Conservation (phyloP, 176 grass and related monocot genomes). For the Oryza brachyantha region DNA sequence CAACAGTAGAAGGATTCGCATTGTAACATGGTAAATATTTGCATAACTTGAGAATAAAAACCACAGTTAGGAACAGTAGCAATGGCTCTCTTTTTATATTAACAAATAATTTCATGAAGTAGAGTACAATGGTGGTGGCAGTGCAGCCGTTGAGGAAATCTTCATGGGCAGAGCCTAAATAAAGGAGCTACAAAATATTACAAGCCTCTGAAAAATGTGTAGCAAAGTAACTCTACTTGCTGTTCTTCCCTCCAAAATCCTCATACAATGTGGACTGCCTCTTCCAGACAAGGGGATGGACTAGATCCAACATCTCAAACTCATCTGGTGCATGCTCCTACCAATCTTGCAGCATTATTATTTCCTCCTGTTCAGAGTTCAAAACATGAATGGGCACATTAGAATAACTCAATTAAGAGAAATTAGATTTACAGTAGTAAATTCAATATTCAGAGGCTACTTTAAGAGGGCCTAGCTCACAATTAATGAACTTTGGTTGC, state of each 20-base stretch:
- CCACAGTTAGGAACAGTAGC: conserved; percentile 8
- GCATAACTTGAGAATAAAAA: background rate
- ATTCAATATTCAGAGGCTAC: conserved; percentile 6
- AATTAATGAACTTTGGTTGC: conserved; percentile 43
- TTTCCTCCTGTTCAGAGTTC: conserved; percentile 39
- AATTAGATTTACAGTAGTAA: background rate
- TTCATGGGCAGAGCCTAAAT: conserved; percentile 34
- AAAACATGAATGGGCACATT: background rate
- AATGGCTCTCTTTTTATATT: conserved; percentile 46
- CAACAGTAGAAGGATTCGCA: background rate
- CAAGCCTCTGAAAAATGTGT: conserved; percentile 28
- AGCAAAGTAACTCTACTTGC: conserved; percentile 28
- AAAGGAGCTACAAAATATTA: conserved; percentile 33
- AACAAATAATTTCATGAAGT: conserved; percentile 41
- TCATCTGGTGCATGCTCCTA: conserved; percentile 47
- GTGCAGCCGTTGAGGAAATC: conserved; percentile 30
- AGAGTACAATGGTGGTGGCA: conserved; percentile 23
- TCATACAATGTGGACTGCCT: conserved; percentile 26
- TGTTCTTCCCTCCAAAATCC: conserved; percentile 19
- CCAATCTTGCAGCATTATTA: conserved; percentile 47
- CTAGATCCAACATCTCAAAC: conserved; percentile 67
- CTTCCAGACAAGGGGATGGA: conserved; percentile 63
- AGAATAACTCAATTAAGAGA: background rate
- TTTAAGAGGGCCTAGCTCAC: conserved; percentile 12
- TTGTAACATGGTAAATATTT: conserved; percentile 14